Conservation (phyloP, 192 early-diverging fungal genomes). For the Podila clonocystis region DNA sequence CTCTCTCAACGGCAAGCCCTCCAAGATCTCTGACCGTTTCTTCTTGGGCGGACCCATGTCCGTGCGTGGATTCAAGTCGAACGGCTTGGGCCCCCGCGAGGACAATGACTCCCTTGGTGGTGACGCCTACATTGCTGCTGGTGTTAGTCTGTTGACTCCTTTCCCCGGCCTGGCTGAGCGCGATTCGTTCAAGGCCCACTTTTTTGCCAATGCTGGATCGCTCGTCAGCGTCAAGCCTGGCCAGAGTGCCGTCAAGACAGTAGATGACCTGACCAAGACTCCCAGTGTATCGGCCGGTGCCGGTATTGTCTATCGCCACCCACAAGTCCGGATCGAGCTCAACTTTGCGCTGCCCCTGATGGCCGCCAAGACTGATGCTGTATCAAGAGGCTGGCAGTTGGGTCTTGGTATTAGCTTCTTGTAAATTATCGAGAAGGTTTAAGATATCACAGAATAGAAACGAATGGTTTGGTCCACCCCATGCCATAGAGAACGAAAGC, state of each 20-base stretch:
- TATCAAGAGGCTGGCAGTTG: constrained; percentile 85
- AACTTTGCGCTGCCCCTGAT: constrained; percentile 89
- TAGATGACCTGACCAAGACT: constrained; percentile 58
- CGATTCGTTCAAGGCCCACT: constrained; percentile 79
- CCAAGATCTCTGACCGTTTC: constrained; percentile 88
- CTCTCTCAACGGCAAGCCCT: constrained; percentile 59
- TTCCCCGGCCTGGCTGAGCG: constrained; percentile 71
- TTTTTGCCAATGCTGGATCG: constrained; percentile 90
- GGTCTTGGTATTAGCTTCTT: constrained; percentile 88
- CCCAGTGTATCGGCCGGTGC: constrained; percentile 83
- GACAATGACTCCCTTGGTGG: constrained; percentile 90
- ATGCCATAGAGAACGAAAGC: background rate
- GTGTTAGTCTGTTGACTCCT: constrained; percentile 83
- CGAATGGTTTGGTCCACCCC: background rate
- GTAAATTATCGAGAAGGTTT: constrained; percentile 38
- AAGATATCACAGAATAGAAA: background rate
- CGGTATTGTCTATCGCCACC: constrained; percentile 89
- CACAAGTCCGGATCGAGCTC: constrained; percentile 86
- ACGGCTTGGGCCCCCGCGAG: constrained; percentile 91
- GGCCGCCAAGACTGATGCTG: constrained; percentile 67
- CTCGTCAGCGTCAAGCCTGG: constrained; percentile 63
- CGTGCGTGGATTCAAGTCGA: constrained; percentile 88
- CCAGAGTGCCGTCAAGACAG: constrained; percentile 28
- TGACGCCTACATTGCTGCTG: constrained; percentile 83
- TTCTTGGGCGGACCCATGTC: constrained; percentile 88